Base-by-base conservation (phyloP, 2,329 filamentous ascomycete species). In the Scedosporium aurantiacum region DNA sequence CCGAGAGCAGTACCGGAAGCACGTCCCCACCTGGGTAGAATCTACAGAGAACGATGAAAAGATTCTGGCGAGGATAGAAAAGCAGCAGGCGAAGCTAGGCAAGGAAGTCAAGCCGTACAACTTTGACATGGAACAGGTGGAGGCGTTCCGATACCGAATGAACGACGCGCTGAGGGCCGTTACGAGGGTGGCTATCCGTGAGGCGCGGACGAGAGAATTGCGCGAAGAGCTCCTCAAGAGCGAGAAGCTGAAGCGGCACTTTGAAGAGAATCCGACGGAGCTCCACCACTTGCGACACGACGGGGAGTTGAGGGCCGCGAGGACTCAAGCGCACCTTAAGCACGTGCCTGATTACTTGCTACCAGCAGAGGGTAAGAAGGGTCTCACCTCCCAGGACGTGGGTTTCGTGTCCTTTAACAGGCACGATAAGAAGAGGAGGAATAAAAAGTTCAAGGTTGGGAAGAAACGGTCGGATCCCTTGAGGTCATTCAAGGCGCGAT, bases 251-350 rank as follows among this genome's bases (percentile, higher is more conserved):
- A 92, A 94, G 74, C 83, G 91, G 70, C 91, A 97, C 78, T 99
- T 97, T 69, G 94, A 97, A 71, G 94, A 99, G 74, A 97, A 99
- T 72, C 94, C 94, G 0, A 85, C 88, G 37, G 93, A 97, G 70
- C 76, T 97, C 65, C 84, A 85, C 43, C 91, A 96, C 71, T 79
- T 97, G 66, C 84, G 93, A 27, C 94, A 99, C 71, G 94, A 99
- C 71, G 87, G 87, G 43, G 93, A 97, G 72, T 79, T 96, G 62
- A 83, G 91, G 63, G 86, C 91, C 25, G 90, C 92, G 14, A 80
- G 90, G 63, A 86, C 91, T 55, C 92, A 97, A 74, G 83, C 89
- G 6, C 94, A 99, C 77, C 78, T 99, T 65, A 95, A 91, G 75
- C 90, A 97, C 72, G 89, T 99, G 1, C 94, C 94, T 0, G 92